These are phyloP conservation scores for Agaricus blazei DNA, from an alignment of 768 basidiomycete species.

Conservation along the genomic window DNA sequence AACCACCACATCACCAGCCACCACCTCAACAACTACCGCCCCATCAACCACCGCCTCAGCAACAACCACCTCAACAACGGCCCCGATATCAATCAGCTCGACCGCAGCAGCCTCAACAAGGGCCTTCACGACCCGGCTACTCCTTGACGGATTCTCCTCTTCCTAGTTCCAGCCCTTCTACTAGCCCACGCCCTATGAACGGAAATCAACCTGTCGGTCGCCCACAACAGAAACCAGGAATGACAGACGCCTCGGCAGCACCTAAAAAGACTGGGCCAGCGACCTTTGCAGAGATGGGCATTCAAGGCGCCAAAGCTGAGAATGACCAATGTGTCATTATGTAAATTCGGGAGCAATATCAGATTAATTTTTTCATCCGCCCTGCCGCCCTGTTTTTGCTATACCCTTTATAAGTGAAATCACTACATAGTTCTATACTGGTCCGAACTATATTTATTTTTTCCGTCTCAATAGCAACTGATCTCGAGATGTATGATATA, in stretches of 20 bases:
- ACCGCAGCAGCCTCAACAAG: too few species aligned
- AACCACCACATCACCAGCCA: constrained; percentile 15
- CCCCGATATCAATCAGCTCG: too few species aligned
- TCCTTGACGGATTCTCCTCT: too few species aligned
- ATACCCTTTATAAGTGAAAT: too few species aligned
- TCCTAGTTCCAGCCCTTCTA: too few species aligned
- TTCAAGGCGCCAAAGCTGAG: constrained; percentile 70
- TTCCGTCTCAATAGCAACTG: too few species aligned
- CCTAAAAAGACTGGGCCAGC: constrained; percentile 18
- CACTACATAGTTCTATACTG: too few species aligned
- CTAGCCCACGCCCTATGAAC: too few species aligned
- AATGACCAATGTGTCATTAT: constrained; percentile 86
- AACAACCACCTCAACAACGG: background rate
- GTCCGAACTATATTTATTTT: too few species aligned
- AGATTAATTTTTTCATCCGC: background rate
- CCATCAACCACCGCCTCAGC: too few species aligned
- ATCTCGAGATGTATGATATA: too few species aligned
- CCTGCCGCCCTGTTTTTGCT: background rate
- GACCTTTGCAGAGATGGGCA: constrained; percentile 91
- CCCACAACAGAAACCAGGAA: background rate
- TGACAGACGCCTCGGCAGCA: background rate
- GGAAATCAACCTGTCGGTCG: background rate
- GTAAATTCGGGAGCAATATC: constrained; percentile 31
- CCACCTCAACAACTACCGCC: constrained; percentile 23
- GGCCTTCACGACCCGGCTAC: too few species aligned